These are phyloP conservation scores for Fraxinus ornus DNA, from an alignment of 305 asterid genomes.

Conservation along the genomic window DNA sequence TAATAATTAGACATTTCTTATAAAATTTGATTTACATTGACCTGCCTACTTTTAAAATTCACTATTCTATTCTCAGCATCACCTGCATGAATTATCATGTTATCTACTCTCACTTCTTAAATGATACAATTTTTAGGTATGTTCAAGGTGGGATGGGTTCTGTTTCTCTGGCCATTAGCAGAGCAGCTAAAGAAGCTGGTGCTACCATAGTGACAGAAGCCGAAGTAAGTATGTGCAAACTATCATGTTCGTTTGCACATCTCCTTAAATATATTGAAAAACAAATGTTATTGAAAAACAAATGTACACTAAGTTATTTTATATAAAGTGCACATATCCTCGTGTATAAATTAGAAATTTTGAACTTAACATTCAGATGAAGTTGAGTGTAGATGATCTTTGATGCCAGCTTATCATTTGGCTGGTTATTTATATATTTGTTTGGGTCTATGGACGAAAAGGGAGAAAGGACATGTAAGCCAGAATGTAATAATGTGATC, in stretches of 20 bases:
- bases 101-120: constrained; percentile 19
- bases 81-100: constrained; percentile 12
- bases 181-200: constrained; percentile 89
- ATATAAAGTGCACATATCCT: constrained; percentile 9
- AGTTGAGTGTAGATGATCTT: neutral
- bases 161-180: constrained; percentile 73
- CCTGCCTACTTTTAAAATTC: constrained; percentile 2
- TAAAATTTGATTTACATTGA: constrained; percentile 4
- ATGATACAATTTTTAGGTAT: constrained; percentile 49
- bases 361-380: neutral
- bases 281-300: constrained; percentile 8
- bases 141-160: constrained; percentile 99
- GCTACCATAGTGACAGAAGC: constrained; percentile 70
- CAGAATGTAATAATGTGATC: neutral
- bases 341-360: neutral
- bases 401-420: neutral
- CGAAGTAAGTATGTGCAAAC: constrained; percentile 54
- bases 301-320: neutral
- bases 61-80: constrained; percentile 10
- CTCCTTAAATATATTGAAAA: constrained; percentile 5
- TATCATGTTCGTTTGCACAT: constrained; percentile 17
- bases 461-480: neutral
- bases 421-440: neutral
- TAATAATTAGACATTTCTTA: constrained; percentile 3
- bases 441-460: neutral